Evolutionary conservation across 192 early-diverging fungal genomes (phyloP), one percentile per base, ranked within the genome.

Genomic region (Backusella mclennaniae): DNA sequence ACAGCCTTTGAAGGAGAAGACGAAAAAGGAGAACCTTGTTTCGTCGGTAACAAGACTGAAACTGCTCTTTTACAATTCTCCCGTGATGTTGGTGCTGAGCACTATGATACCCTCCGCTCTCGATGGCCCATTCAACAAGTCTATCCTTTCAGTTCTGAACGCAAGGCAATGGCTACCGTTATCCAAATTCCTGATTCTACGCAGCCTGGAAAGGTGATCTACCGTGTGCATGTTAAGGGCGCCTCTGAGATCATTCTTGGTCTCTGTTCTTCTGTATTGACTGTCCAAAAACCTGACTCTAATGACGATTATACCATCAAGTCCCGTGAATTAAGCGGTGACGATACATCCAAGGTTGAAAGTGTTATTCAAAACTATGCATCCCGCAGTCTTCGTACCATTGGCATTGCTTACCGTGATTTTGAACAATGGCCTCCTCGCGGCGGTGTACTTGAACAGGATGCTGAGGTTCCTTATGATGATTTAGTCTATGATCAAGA

Each of bases 31-130:
- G 74, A 87, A 21, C 67, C 77, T 7, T 86, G 83, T 35, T 92
- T 97, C 80, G 85, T 92, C 35, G 98, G 98, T 41, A 95, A 94
- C 81, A 99, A 99, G 85, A 99, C 96, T 19, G 98, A 99, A 80
- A 90, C 93, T 4, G 98, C 98, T 0, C 73, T 99, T 46, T 87
- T 99, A 31, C 87, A 93, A 38, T 95, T 95, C 82, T 91, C 95
- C 11, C 85, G 91, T 66, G 77, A 82, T 19, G 81, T 89, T 42
- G 88, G 92, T 4, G 92, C 92, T 0, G 82, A 84, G 8, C 85
- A 88, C 19, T 95, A 94, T 78, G 78, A 81, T 23, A 69, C 82
- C 14, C 83, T 93, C 63, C 92, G 97, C 17, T 85, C 87, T 15
- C 75, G 87, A 68, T 82, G 85, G 21, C 78, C 90, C 12, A 83